phyloP scores from a whole-genome alignment of 2,329 filamentous ascomycete genomes.

The Arthrobotrys iridis region DNA sequence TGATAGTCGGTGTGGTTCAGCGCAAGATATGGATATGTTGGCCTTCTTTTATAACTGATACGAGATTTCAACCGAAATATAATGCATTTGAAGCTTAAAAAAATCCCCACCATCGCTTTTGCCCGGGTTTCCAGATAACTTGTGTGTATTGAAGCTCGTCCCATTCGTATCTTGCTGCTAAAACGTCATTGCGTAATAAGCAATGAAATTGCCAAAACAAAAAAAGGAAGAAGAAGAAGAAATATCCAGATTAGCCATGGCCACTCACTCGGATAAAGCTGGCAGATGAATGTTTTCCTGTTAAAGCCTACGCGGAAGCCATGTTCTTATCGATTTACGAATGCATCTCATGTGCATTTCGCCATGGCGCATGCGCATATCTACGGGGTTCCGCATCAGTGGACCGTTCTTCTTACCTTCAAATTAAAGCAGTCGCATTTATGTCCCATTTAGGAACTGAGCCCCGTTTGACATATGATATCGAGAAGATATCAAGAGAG shows the following conservation, averaged over 20 bases:
- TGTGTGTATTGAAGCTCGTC: too few species aligned
- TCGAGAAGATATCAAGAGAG: neutral
- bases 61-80: neutral
- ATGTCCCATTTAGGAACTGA: slow-evolving; percentile 10
- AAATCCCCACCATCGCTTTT: too few species aligned
- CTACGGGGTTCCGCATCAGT: neutral
- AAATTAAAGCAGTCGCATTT: neutral
- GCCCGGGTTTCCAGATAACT: too few species aligned
- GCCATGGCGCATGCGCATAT: neutral
- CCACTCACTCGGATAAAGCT: neutral
- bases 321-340: neutral
- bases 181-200: slow-evolving; percentile 7
- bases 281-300: too few species aligned
- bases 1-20: slow-evolving; percentile 20
- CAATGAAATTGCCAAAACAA: too few species aligned
- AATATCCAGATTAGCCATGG: slow-evolving; percentile 5
- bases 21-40: too few species aligned
- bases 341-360: too few species aligned
- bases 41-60: neutral
- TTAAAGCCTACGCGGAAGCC: slow-evolving; percentile 6
- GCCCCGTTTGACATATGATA: neutral
- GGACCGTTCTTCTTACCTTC: neutral
- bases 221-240: too few species aligned
- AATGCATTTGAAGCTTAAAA: neutral
- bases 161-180: neutral